Base-by-base conservation (phyloP, 768 basidiomycete species). In the Gyrodon lividus region DNA sequence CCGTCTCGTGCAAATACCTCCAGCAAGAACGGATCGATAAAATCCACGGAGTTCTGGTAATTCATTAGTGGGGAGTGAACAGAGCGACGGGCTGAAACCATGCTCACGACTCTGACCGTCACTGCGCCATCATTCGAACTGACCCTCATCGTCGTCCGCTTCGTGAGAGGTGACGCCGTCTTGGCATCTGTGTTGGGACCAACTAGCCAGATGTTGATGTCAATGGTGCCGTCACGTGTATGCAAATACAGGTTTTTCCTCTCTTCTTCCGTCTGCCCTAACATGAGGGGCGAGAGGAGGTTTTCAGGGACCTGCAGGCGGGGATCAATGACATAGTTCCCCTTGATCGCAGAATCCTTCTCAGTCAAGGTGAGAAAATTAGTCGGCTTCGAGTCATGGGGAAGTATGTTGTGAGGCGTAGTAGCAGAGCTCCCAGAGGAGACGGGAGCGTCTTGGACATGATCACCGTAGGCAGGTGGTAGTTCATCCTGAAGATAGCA, bases 181-280 rank as follows among this genome's bases (percentile, higher is more conserved):
- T 42, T 46, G n/a, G 22, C 41, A 19, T 41, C 24, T 22, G 26
- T 41, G 13, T 46, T 37, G 12, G 16, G 43, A 16, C 55, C 47
- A 4, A 73, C 57, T n/a, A 78, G 63, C 50, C 69, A 66, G 16
- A 61, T 48, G 34, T 48, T 51, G 19, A 46, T 51, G 24, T 60
- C 41, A 35, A 61, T 46, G 22, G 31, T 49, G 16, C 59, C 59
- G 23, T 57, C 51, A 14, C 49, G 58, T 19, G 55, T 54, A 7
- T 47, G 37, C 23, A 61, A 42, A 20, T 48, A 22, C 14, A 61
- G 46, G 39, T 61, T 59, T 30, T 53, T 51, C 38, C 53, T 52
- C 14, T 48, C 38, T 9, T 40, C 43, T 26, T 49, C 44, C 7
- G 31, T 43, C 45, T 46, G 48, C 17, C 46, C 60, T 2, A n/a